A percentile compares a stretch with the other conserved stretches of the same genome.
Evolutionary conservation across 2,329 filamentous ascomycete species (phyloP).

Genomic region (Chaetomiaceae sp.): DNA sequence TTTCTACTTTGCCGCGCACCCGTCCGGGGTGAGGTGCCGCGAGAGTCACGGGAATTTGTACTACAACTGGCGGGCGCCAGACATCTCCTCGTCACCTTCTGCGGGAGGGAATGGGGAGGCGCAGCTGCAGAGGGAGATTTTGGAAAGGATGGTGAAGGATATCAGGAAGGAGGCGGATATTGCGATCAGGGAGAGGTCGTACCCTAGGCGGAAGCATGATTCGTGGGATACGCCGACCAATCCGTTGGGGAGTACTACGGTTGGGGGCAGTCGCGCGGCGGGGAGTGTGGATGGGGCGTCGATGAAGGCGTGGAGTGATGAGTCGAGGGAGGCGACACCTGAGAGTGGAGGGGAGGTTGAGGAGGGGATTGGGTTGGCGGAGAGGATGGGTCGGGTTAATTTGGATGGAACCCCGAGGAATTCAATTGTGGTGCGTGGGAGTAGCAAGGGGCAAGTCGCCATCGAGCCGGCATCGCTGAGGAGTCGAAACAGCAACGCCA

Average conservation of each 20-base stretch:
- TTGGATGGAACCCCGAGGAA: too few species aligned
- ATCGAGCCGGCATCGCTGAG: too few species aligned
- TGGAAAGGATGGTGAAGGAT: slow-evolving; percentile 18
- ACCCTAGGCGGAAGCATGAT: slow-evolving; percentile 14
- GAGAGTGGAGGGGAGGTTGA: neutral
- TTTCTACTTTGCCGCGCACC: slow-evolving; percentile 34
- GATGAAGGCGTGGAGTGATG: neutral
- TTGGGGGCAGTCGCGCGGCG: neutral
- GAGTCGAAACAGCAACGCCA: too few species aligned
- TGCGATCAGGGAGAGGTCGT: slow-evolving; percentile 4
- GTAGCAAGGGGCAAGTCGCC: too few species aligned
- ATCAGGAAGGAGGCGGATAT: neutral
- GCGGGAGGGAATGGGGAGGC: neutral
- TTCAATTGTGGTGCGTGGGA: too few species aligned
- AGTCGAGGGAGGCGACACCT: neutral
- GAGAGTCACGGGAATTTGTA: slow-evolving; percentile 37
- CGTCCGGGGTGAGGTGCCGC: slow-evolving; percentile 28
- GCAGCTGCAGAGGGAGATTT: neutral
- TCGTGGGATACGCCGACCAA: slow-evolving; percentile 20
- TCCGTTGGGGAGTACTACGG: slow-evolving; percentile 10
- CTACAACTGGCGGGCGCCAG: slow-evolving; percentile 35
- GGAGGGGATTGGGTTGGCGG: too few species aligned
- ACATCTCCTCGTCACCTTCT: slow-evolving; percentile 22
- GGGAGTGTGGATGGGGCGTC: neutral
- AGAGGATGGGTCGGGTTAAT: neutral